Evolutionary conservation across 768 basidiomycete genomes (phyloP).

Genomic region (Lactarius pseudohatsudake): DNA sequence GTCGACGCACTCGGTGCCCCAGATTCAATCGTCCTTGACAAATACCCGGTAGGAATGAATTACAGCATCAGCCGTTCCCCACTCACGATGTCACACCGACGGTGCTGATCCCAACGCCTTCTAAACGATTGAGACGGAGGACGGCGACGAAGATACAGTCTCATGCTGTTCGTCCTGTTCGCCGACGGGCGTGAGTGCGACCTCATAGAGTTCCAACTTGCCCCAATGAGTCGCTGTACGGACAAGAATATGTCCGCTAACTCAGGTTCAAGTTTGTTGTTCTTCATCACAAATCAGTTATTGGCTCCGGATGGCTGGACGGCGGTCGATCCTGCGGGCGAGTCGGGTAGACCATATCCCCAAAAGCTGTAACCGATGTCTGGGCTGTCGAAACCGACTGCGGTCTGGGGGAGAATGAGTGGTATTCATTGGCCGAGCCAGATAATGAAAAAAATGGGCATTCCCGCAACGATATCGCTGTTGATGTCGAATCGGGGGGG

Average conservation of each 20-base stretch:
- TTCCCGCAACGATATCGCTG: constrained; percentile 69
- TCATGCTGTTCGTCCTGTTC: constrained; percentile 50
- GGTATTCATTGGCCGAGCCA: neutral
- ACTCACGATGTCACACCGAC: constrained; percentile 67
- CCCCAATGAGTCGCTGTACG: constrained; percentile 53
- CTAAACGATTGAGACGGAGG: neutral
- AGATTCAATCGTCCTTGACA: constrained; percentile 58
- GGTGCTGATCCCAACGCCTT: constrained; percentile 59
- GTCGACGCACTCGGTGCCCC: constrained; percentile 51
- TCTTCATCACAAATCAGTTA: neutral
- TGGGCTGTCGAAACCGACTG: constrained; percentile 59
- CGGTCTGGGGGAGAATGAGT: constrained; percentile 41
- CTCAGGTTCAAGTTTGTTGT: constrained; percentile 70
- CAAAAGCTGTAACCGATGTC: constrained; percentile 63
- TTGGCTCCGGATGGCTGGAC: constrained; percentile 38
- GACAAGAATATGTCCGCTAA: constrained; percentile 72
- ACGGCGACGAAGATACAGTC: constrained; percentile 24
- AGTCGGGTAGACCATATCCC: constrained; percentile 52
- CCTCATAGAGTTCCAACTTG: constrained; percentile 55
- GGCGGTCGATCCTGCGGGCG: constrained; percentile 43
- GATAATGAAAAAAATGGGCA: neutral
- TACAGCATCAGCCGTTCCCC: neutral
- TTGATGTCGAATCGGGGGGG: constrained; percentile 60
- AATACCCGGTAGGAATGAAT: constrained; percentile 12
- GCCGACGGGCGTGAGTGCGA: constrained; percentile 83